phyloP scores from a whole-genome alignment of 768 basidiomycete genomes.

The Nidularia sp. region DNA sequence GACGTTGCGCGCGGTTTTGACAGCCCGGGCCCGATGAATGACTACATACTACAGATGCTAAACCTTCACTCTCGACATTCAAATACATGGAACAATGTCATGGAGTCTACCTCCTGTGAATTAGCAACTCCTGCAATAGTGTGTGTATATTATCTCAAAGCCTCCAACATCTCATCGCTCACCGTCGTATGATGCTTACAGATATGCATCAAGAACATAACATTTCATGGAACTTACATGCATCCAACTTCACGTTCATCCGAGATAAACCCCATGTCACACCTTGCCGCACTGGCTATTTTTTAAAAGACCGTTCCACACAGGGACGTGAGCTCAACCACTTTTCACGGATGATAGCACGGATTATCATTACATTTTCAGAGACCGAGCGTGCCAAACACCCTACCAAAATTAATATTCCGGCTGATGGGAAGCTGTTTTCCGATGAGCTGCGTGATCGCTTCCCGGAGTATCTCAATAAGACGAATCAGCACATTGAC shows the following conservation, averaged over 20 bases:
- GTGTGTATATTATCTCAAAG: too few species aligned
- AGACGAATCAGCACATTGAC: conserved; percentile 14
- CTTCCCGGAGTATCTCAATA: conserved; percentile 23
- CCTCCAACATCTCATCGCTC: too few species aligned
- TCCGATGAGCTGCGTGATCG: conserved; percentile 20
- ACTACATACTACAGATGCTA: too few species aligned
- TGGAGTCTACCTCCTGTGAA: too few species aligned
- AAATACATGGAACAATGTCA: too few species aligned
- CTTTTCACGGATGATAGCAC: conserved; percentile 21
- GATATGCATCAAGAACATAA: conserved; percentile 37
- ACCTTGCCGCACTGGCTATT: conserved; percentile 22
- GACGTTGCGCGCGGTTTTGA: too few species aligned
- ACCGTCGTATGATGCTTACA: too few species aligned
- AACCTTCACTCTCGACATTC: too few species aligned
- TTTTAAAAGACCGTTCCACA: conserved; percentile 12
- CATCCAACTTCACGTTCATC: conserved; percentile 26
- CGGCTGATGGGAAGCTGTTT: conserved; percentile 18
- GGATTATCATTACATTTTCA: conserved; percentile 25
- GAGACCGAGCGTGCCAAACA: conserved; percentile 32
- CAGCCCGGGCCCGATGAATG: too few species aligned
- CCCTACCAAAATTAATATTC: conserved; percentile 7
- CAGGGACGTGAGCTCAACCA: conserved; percentile 23
- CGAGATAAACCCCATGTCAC: conserved; percentile 21
- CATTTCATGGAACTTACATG: conserved; percentile 30
- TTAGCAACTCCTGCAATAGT: too few species aligned